Percentiles rank a stretch among this genome's conserved stretches.
Conservation (phyloP, 345 rosid species). For the Citrus maxima region DNA sequence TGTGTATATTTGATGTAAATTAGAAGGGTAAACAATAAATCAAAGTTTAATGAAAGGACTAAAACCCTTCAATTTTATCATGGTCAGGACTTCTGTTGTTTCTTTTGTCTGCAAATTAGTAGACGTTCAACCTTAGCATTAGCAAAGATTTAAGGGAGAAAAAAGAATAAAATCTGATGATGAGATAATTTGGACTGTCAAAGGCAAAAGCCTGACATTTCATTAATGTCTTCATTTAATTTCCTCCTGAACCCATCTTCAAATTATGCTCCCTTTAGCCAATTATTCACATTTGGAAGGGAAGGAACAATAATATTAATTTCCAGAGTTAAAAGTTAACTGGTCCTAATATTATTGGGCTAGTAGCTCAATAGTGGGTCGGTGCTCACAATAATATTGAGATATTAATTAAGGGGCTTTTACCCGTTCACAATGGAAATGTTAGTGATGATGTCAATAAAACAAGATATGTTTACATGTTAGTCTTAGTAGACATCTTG, state of each 20-base stretch:
- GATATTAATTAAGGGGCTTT: too few species aligned
- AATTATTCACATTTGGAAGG: not conserved
- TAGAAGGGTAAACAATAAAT: not conserved
- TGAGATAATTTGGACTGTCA: not conserved
- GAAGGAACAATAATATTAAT: not conserved
- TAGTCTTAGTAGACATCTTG: too few species aligned
- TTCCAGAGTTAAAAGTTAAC: not conserved
- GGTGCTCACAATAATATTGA: too few species aligned
- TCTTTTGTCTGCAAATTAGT: not conserved
- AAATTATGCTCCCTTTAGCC: not conserved
- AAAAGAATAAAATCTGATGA: not conserved
- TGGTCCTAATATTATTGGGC: not conserved
- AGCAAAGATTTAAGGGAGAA: not conserved
- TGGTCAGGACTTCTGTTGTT: not conserved
- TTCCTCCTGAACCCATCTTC: not conserved
- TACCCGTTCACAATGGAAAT: too few species aligned
- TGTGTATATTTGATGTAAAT: not conserved
- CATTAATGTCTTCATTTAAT: not conserved
- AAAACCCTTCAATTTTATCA: not conserved
- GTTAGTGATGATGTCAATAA: too few species aligned
- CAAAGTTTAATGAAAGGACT: not conserved
- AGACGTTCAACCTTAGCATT: not conserved
- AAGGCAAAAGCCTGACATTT: not conserved
- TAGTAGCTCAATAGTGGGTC: too few species aligned
- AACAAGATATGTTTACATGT: too few species aligned